Evolutionary conservation across 768 basidiomycete species (phyloP).

Genomic region (Boletus pseudopeckii): DNA sequence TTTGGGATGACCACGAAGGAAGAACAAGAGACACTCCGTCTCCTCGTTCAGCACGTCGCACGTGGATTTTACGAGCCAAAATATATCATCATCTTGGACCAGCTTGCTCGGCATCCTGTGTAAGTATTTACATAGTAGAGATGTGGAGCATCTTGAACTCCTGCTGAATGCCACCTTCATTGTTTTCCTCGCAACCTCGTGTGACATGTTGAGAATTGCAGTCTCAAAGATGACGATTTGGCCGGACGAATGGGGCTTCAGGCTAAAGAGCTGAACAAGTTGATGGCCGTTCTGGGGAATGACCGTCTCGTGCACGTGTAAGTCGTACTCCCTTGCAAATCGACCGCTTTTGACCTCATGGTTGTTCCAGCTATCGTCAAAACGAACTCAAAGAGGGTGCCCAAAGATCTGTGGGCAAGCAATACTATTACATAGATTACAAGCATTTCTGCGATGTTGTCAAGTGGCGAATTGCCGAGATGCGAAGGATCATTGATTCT

Average conservation of each 20-base stretch:
- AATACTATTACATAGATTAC: slow-evolving; percentile 97
- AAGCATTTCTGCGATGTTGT: slow-evolving; percentile 95
- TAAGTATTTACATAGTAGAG: slow-evolving; percentile 56
- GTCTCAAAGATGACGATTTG: slow-evolving; percentile 91
- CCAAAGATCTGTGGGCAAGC: slow-evolving; percentile 80
- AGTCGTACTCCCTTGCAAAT: slow-evolving; percentile 27
- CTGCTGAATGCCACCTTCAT: slow-evolving; percentile 16
- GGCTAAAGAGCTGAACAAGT: slow-evolving; percentile 85
- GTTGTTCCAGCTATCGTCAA: slow-evolving; percentile 66
- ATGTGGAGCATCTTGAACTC: slow-evolving; percentile 17
- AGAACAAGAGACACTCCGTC: slow-evolving; percentile 76
- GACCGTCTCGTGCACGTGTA: slow-evolving; percentile 79
- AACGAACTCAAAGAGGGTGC: slow-evolving; percentile 90
- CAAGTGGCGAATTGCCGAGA: slow-evolving; percentile 94
- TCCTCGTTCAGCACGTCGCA: slow-evolving; percentile 89
- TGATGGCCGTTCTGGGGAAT: slow-evolving; percentile 77
- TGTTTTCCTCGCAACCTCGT: slow-evolving; percentile 6
- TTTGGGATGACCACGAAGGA: slow-evolving; percentile 62
- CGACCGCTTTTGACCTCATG: slow-evolving; percentile 1
- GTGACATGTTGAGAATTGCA: slow-evolving; percentile 34
- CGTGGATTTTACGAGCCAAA: slow-evolving; percentile 94
- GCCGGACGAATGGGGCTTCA: slow-evolving; percentile 88
- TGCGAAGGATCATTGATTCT: slow-evolving; percentile 87
- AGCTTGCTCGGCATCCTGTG: slow-evolving; percentile 90
- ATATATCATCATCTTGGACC: slow-evolving; percentile 89